These are phyloP conservation scores for Leishmania major DNA, from an alignment of 208 protist species.

Conservation along the genomic window DNA sequence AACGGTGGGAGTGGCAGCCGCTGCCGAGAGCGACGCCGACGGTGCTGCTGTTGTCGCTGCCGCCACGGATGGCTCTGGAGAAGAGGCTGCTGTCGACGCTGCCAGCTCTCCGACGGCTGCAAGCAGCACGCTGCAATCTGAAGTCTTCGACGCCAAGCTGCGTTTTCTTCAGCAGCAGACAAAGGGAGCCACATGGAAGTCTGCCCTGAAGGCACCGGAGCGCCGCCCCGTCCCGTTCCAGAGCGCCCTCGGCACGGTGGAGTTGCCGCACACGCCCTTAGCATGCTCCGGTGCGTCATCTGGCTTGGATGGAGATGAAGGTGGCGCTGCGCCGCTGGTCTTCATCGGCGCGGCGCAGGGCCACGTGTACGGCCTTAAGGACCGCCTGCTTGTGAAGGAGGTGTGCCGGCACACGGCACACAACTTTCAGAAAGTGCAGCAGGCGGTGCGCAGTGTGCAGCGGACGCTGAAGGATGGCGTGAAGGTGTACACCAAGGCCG, in stretches of 20 bases:
- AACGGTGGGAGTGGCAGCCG: background rate
- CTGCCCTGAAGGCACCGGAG: slow-evolving; percentile 59
- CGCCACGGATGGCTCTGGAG: background rate
- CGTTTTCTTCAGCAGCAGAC: slow-evolving; percentile 30
- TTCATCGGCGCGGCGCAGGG: slow-evolving; percentile 63
- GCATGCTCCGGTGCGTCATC: slow-evolving; percentile 23
- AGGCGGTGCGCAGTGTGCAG: slow-evolving; percentile 43
- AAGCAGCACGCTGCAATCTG: background rate
- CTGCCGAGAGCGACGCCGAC: background rate
- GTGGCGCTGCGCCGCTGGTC: slow-evolving; percentile 33
- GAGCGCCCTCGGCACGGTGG: slow-evolving; percentile 56
- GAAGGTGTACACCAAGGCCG: slow-evolving; percentile 40
- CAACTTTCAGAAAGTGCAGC: slow-evolving; percentile 46
- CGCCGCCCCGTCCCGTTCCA: slow-evolving; percentile 41
- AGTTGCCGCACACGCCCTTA: slow-evolving; percentile 58
- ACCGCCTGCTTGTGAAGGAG: slow-evolving; percentile 40
- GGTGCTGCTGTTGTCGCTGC: background rate
- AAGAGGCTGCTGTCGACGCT: slow-evolving; percentile 7
- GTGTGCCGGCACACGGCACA: slow-evolving; percentile 52
- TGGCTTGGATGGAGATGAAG: slow-evolving; percentile 10
- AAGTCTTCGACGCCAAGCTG: slow-evolving; percentile 15
- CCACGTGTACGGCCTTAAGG: slow-evolving; percentile 69
- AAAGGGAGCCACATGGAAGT: slow-evolving; percentile 35
- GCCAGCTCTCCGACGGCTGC: background rate
- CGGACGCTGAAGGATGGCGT: slow-evolving; percentile 42